Evolutionary conservation across 768 basidiomycete genomes (phyloP), one percentile per base, ranked within the genome.

Genomic region (Naganishia vishniacii): DNA sequence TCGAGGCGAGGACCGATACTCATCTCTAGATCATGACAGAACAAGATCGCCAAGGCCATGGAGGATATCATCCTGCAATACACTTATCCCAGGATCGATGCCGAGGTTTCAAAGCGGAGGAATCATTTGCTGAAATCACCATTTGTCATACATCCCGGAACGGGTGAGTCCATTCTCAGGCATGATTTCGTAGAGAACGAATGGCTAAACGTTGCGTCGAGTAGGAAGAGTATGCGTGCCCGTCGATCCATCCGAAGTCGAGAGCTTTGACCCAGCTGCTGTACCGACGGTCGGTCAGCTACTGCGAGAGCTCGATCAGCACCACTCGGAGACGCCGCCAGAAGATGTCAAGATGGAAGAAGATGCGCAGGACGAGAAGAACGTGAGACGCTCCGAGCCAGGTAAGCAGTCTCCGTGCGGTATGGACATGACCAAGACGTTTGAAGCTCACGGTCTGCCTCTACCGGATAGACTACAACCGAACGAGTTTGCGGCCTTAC

Each of bases 111-210:
- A 2, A 94, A 98, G 73, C 90, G 93, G 73, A 84, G 92, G 53
- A 98, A 99, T 79, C 95, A 99, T 80, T 82, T 99, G 80, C 83
- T 99, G 60, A 99, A 99, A 78, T 88, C 91, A 23, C 95, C 95
- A 0, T 99, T 99, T 78, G 95, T 93, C 74, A 81, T 98, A 0
- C 95, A 99, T 77, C 95, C 95, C 0, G 89, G 89, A 68, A 99
- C 95, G 1, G 79, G 79, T 80, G 18, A 67, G 78, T 68, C 42
- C 18, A n/a, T 11, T 44, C n/a, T 44, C 9, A 15, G 20, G 15
- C 25, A 23, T 40, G 3, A 20, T 25, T 2, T 4, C 12, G 23
- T 0, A 34, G 18, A 20, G 31, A 11, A 44, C 29, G 37, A n/a
- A 15, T 18, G 49, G 42, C 40, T 41, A 65, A 25, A 8, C 26